Conservation (phyloP, 805 yeast genomes). For the Hanseniaspora opuntiae region DNA sequence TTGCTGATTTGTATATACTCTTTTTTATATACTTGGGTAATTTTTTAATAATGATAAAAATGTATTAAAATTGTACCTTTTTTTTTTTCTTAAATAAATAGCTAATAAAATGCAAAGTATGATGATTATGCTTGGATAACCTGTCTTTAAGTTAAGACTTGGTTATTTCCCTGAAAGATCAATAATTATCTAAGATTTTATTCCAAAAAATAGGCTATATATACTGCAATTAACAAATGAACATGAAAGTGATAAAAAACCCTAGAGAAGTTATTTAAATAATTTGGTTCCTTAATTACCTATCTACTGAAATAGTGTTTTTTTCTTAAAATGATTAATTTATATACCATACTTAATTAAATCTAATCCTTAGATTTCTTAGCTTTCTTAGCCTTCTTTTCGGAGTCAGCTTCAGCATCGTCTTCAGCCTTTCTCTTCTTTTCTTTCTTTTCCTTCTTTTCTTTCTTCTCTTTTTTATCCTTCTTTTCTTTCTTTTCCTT, state of each 20-base stretch:
- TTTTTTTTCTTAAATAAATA: too few species aligned
- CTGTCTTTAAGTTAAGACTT: too few species aligned
- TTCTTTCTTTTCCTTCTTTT: constrained; percentile 40
- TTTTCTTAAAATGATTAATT: not conserved
- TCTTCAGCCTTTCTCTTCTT: constrained; percentile 27
- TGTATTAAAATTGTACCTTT: too few species aligned
- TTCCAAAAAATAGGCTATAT: too few species aligned
- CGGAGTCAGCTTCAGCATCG: constrained; percentile 23
- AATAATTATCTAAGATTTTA: too few species aligned
- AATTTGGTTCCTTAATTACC: not conserved
- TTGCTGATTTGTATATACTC: constrained; percentile 12
- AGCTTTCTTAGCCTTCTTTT: constrained; percentile 30
- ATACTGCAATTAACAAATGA: too few species aligned
- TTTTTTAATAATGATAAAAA: not conserved
- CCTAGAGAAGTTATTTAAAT: too few species aligned
- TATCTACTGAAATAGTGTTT: not conserved
- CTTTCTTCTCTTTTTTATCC: constrained; percentile 41
- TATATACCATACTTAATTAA: not conserved
- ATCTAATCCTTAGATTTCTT: constrained; percentile 25
- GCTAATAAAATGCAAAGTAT: too few species aligned
- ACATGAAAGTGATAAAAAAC: too few species aligned
- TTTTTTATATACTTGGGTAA: constrained; percentile 13
- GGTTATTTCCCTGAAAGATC: too few species aligned
- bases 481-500: constrained; percentile 50
- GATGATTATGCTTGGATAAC: too few species aligned